Percentiles rank a stretch among this genome's conserved stretches.
Conservation (phyloP, 192 early-diverging fungal genomes). For the Coemansia aciculifera region DNA sequence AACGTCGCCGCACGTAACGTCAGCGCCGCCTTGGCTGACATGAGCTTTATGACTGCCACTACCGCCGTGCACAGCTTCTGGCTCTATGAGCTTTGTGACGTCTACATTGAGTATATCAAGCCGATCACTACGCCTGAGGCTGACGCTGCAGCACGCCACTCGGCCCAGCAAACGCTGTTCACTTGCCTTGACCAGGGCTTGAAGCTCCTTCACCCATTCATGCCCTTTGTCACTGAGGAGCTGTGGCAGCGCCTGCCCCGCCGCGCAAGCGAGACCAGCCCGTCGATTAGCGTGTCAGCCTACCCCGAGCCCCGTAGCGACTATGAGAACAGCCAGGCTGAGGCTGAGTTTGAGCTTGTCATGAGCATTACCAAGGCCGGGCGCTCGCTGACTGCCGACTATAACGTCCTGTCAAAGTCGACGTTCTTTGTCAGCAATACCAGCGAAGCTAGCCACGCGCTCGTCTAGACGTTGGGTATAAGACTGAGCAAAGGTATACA, state of each 20-base stretch:
- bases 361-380: slow-evolving; percentile 74
- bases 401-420: slow-evolving; percentile 61
- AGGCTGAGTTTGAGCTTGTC: slow-evolving; percentile 77
- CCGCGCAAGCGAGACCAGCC: slow-evolving; percentile 57
- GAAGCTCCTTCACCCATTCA: slow-evolving; percentile 94
- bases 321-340: slow-evolving; percentile 67
- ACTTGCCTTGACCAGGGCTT: slow-evolving; percentile 92
- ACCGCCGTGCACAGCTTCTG: slow-evolving; percentile 89
- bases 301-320: slow-evolving; percentile 45
- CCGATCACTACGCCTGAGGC: slow-evolving; percentile 71
- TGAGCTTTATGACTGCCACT: slow-evolving; percentile 93
- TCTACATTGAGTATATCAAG: slow-evolving; percentile 94
- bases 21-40: slow-evolving; percentile 73
- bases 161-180: slow-evolving; percentile 87
- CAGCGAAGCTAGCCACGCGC: slow-evolving; percentile 40
- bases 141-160: slow-evolving; percentile 58
- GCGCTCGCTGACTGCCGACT: slow-evolving; percentile 76
- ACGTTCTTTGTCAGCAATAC: slow-evolving; percentile 63
- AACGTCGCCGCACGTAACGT: slow-evolving; percentile 77
- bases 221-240: slow-evolving; percentile 99
- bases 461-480: slow-evolving; percentile 32
- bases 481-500: too few species aligned
- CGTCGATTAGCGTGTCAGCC: slow-evolving; percentile 71
- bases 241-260: slow-evolving; percentile 93
- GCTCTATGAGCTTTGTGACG: slow-evolving; percentile 96